Conservation (phyloP, 1,139 yeast species). For the Candida buenavistaensis region DNA sequence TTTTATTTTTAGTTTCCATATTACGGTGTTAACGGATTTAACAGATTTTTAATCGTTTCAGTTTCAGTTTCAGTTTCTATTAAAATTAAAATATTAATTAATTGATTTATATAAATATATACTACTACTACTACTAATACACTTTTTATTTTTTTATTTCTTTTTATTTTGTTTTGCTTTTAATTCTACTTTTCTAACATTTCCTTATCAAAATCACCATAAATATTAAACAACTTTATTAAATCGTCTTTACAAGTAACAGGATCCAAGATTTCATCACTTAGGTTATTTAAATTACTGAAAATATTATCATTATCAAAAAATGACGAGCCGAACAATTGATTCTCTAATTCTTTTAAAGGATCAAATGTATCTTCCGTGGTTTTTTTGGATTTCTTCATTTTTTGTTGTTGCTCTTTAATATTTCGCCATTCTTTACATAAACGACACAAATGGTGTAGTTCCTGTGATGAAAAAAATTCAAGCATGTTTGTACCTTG, state of each 20-base stretch:
- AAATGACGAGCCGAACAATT: constrained; percentile 6
- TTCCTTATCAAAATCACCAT: constrained; percentile 34
- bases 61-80: no score
- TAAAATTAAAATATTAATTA: no score
- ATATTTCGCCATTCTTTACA: constrained; percentile 45
- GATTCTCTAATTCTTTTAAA: constrained; percentile 4
- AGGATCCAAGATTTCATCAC: constrained; percentile 15
- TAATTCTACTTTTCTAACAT: constrained; percentile 3
- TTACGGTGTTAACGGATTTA: no score
- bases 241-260: constrained; percentile 35
- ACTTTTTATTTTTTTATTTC: neutral
- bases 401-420: constrained; percentile 32
- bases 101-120: no score
- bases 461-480: constrained; percentile 37
- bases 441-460: constrained; percentile 37
- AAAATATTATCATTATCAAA: constrained; percentile 14
- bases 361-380: constrained; percentile 1
- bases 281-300: constrained; percentile 15
- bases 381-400: constrained; percentile 12
- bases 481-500: constrained; percentile 45
- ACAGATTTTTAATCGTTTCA: no score
- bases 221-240: constrained; percentile 37
- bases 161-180: neutral
- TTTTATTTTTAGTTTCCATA: no score
- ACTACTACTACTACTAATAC: neutral